Percentiles rank a stretch among this genome's conserved stretches.
phyloP scores from a whole-genome alignment of 2,329 filamentous ascomycete genomes.

The Ilyonectria sp. region DNA sequence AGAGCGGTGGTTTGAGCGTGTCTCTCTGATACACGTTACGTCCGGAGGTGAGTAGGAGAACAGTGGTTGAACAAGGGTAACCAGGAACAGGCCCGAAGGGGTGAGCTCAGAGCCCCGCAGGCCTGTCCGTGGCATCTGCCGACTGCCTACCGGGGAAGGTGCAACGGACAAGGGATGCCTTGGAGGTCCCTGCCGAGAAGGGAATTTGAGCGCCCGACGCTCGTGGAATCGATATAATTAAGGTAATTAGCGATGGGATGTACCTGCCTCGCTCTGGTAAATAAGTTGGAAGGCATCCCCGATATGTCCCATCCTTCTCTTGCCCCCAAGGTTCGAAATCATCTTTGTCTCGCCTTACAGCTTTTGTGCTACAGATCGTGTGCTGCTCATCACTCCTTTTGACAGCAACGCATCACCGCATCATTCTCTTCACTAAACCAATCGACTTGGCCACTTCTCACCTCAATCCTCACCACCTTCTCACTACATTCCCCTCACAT shows the following conservation, averaged over 20 bases:
- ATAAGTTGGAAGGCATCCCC: constrained; percentile 23
- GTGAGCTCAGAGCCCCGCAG: constrained; percentile 14
- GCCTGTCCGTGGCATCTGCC: constrained; percentile 20
- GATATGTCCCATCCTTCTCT: neutral
- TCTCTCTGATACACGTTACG: neutral
- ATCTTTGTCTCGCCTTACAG: neutral
- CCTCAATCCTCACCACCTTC: neutral
- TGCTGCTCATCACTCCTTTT: constrained; percentile 25
- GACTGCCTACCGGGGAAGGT: constrained; percentile 19
- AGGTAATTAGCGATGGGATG: neutral
- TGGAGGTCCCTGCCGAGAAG: neutral
- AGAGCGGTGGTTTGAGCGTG: neutral
- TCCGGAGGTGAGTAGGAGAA: neutral
- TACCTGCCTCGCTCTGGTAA: constrained; percentile 5
- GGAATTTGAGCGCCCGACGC: neutral
- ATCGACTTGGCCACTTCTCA: neutral
- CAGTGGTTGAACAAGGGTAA: neutral
- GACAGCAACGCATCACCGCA: constrained; percentile 5
- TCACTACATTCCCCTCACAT: too few species aligned
- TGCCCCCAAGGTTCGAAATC: constrained; percentile 2
- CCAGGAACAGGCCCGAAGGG: constrained; percentile 7
- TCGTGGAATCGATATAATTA: neutral
- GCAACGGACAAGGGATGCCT: neutral
- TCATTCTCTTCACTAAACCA: neutral
- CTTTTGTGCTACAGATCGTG: neutral